Conservation (phyloP, 2,329 filamentous ascomycete genomes). For the Cadophora luteo-olivacea region DNA sequence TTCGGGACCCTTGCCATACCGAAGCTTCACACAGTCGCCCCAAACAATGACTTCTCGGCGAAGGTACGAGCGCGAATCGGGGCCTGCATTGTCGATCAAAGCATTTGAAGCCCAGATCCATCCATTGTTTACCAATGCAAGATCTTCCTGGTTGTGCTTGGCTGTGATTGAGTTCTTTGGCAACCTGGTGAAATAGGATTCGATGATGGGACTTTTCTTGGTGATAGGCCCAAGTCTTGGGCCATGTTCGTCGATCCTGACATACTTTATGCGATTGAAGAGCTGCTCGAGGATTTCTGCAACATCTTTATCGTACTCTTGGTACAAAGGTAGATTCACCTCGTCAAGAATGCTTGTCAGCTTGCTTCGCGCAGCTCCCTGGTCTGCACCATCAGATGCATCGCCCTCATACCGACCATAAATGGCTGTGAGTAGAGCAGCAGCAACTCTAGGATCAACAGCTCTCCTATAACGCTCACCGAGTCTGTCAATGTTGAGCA, state of each 20-base stretch:
- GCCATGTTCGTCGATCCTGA: conserved; percentile 89
- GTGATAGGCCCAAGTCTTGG: conserved; percentile 85
- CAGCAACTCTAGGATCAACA: conserved; percentile 73
- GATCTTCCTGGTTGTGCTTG: conserved; percentile 75
- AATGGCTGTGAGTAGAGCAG: conserved; percentile 70
- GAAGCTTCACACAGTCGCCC: conserved; percentile 97
- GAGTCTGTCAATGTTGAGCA: conserved; percentile 75
- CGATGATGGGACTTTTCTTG: conserved; percentile 79
- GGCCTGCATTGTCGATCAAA: conserved; percentile 90
- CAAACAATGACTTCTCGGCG: conserved; percentile 95
- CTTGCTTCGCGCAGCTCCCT: conserved; percentile 59
- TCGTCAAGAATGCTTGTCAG: conserved; percentile 75
- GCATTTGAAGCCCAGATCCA: conserved; percentile 99
- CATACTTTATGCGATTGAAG: conserved; percentile 94
- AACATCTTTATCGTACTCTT: conserved; percentile 87
- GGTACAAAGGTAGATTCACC: conserved; percentile 86
- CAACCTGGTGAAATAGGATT: conserved; percentile 93
- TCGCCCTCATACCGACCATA: conserved; percentile 71
- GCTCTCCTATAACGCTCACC: conserved; percentile 79
- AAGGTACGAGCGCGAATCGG: conserved; percentile 90
- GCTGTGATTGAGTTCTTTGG: conserved; percentile 79
- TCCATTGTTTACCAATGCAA: conserved; percentile 92
- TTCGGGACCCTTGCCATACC: conserved; percentile 79
- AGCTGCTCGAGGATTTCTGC: conserved; percentile 87
- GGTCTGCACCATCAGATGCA: conserved; percentile 53